Evolutionary conservation across 2,329 filamentous ascomycete species (phyloP), one percentile per base, ranked within the genome.

Genomic region (Cercospora brassicicola): DNA sequence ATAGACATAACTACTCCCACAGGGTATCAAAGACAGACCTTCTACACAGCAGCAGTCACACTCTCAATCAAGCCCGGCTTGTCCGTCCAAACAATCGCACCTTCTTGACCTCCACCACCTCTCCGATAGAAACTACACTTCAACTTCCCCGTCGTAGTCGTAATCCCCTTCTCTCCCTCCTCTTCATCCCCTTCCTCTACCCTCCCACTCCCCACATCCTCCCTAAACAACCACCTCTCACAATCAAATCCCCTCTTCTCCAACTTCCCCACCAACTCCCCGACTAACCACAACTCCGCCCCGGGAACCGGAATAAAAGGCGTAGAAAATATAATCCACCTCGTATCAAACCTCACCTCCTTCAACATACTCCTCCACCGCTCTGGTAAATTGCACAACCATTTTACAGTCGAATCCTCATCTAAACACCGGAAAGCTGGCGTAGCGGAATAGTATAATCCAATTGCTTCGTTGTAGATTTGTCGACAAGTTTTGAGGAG

Each of bases 321-420:
- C 61, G 65, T 72, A 2, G 56, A 20, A 39, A 71, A 72, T 0
- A 72, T 67, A 6, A 71, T 71, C 70, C 69, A 72, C 2, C 70
- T 23, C 4, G 68, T 72, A 62, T 72, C 70, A 60, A 71, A 72
- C 20, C 67, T 66, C 9, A 72, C 57, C 31, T 72, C 68, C 13
- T 13, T 7, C 10, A 72, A 53, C 11, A 69, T 15, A 4, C 64
- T 45, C 39, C 68, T 42, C 5, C 18, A 67, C 26, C 64, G 30
- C 3, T 18, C 23, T 0, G 70, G 67, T 1, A 73, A 59, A 23
- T 61, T 62, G 1, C 26, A 53, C 2, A 73, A 60, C 71, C 71
- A 73, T 4, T 51, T 62, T 2, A 71, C 33, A 2, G 71, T 57
- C 13, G 56, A 61, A 42, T 45, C 60, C 48, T 73, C 71, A 36